A percentile compares a stretch with the other conserved stretches of the same genome.
Evolutionary conservation across 257 asterid genomes (phyloP).

Genomic region (Osmanthus fragrans): DNA sequence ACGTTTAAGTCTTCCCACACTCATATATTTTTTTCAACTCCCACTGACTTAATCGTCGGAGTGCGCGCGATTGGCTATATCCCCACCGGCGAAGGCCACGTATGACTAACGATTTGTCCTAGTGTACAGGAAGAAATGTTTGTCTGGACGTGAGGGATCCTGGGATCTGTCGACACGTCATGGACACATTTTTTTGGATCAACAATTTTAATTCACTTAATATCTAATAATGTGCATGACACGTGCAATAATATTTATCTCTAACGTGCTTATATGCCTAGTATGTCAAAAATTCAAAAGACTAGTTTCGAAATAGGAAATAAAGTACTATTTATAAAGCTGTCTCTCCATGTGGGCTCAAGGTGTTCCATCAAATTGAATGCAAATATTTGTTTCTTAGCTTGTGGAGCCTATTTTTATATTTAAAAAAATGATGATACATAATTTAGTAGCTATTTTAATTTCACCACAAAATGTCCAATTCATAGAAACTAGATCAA

Average conservation of each 20-base stretch:
- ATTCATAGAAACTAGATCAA: conserved; percentile 29
- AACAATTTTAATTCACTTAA: not conserved
- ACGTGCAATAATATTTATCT: not conserved
- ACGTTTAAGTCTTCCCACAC: too few species aligned
- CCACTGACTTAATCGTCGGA: too few species aligned
- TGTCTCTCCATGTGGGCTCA: conserved; percentile 34
- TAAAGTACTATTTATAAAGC: not conserved
- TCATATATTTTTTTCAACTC: too few species aligned
- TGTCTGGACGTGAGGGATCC: too few species aligned
- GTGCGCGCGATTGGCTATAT: too few species aligned
- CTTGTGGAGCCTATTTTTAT: conserved; percentile 24
- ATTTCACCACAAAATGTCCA: conserved; percentile 26
- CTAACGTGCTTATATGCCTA: not conserved
- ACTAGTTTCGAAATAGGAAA: not conserved
- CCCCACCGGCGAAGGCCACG: too few species aligned
- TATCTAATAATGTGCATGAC: not conserved
- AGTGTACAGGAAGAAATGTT: too few species aligned
- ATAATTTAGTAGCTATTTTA: not conserved
- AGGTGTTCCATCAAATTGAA: conserved; percentile 27
- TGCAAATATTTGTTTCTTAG: conserved; percentile 30
- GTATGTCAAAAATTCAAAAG: not conserved
- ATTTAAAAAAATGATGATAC: not conserved
- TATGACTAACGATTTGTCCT: too few species aligned
- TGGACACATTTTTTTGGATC: too few species aligned
- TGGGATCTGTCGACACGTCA: too few species aligned